Evolutionary conservation across 2,329 filamentous ascomycete genomes (phyloP).

Genomic region (Hypoxylon rubiginosum): DNA sequence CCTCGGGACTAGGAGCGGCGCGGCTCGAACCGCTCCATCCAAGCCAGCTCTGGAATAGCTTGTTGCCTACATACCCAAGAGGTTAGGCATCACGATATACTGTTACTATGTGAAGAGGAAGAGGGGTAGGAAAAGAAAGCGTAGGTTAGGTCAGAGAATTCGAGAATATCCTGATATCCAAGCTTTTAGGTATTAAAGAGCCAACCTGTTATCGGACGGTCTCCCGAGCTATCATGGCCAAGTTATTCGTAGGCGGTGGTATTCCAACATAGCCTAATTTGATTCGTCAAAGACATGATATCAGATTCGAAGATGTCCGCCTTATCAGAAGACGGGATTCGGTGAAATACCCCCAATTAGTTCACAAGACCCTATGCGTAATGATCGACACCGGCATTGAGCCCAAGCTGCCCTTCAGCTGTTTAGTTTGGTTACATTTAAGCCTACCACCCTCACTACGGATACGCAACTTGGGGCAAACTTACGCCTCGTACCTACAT

Average conservation of each 20-base stretch:
- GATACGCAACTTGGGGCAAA: background rate
- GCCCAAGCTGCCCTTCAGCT: conserved; percentile 6
- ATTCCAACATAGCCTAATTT: background rate
- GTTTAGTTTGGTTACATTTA: conserved; percentile 8
- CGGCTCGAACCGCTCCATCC: conserved; percentile 22
- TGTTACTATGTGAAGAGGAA: background rate
- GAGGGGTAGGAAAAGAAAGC: background rate
- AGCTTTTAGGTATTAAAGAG: background rate
- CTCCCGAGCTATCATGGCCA: background rate
- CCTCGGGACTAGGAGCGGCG: conserved; percentile 4
- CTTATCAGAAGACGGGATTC: background rate
- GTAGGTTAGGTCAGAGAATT: background rate
- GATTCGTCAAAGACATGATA: background rate
- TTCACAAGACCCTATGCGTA: background rate
- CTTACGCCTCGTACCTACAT: conserved; percentile 14
- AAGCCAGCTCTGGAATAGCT: background rate
- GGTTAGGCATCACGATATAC: background rate
- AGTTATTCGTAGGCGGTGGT: background rate
- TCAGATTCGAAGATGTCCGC: background rate
- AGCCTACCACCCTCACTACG: background rate
- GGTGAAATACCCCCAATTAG: background rate
- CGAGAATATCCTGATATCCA: background rate
- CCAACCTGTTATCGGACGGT: background rate
- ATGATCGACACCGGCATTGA: conserved; percentile 14
- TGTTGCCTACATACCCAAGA: background rate